Evolutionary conservation across 176 grass and related monocot species (phyloP), one percentile per base, ranked within the genome.

Genomic region (Canna indica): DNA sequence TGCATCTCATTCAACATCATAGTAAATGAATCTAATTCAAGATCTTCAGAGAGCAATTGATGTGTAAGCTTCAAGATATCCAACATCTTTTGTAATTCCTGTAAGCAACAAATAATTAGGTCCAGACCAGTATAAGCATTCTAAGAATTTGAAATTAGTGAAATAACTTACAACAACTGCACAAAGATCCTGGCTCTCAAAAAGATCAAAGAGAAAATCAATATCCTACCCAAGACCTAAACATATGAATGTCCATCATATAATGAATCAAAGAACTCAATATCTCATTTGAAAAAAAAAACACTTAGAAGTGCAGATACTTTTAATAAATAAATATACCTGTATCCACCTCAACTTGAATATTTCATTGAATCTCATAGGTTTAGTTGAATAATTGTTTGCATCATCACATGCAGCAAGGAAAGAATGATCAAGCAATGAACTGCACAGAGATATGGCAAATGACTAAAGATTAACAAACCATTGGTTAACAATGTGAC

Each of bases 321-420:
- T 38, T 61, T 30, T 30, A 16, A 27, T 39, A 14, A 64, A 77
- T 38, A 25, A 47, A 36, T 75, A 79, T 90, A 96, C 93, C 86
- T 91, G 91, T 70, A 96, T 88, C 91, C 93, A 90, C 81, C 86
- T 86, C 76, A 96, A 77, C 80, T 91, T 96, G 79, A 96, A 91
- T 81, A 91, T 89, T 6, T 85, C 84, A 11, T 91, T 84, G 71
- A 96, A 96, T 71, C 93, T 83, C 67, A 91, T 61, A 41, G 85
- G 93, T 83, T 96, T 96, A 50, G 89, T 74, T 18, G 73, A 91
- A 77, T 87, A 96, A 74, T 96, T 96, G 5, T 96, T 83, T 83
- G 76, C 79, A 64, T 90, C 88, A 76, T 96, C 93, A 77, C 85
- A 89, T 81, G 80, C 81, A 53, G 85, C 79, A n/a, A 90, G 75